Evolutionary conservation across 2,329 filamentous ascomycete genomes (phyloP), one percentile per base, ranked within the genome.

Genomic region (Aureobasidium lini): DNA sequence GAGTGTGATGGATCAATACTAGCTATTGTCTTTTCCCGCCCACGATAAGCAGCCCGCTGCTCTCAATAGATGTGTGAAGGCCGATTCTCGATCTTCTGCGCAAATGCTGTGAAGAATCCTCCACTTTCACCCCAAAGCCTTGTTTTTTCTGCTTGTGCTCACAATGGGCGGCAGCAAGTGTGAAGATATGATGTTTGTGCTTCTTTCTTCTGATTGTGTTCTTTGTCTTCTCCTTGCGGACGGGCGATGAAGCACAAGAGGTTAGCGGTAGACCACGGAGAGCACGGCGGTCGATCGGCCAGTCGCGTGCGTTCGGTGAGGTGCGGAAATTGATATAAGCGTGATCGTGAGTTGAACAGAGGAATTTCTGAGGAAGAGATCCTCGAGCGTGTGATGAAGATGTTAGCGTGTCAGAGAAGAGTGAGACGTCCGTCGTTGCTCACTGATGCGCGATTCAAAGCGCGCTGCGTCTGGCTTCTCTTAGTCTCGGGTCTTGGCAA

Each of bases 1-100:
- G 59, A 73, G 67, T 71, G 70, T 71, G 76, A 74, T 74, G 69
- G 71, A 72, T 76, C 73, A 75, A 72, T 76, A 75, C 76, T 79
- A 79, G 76, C 76, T 79, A 79, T 61, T 65, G 61, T 65, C 63
- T 63, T 57, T 18, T 59, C 48, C 31, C 32, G 47, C 52, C 52
- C 57, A 43, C 57, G 50, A 59, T 59, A 59, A 59, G 57, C 46
- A 39, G 39, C 40, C 40, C 52, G 36, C 16, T 46, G 52, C 52
- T 56, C 16, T 40, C 40, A 46, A 37, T 18, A 46, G 40, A 28
- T 40, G 54, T 29, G 54, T 40, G 34, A 47, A 40, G 31, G 32
- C 43, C 54, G 31, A 18, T 40, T 46, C 40, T 29, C 46, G 52
- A 34, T 44, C 29, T 57, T 54, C 50, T 42, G 50, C 37, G 32